phyloP scores from a whole-genome alignment of 345 rosid genomes.

The Salix exigua region DNA sequence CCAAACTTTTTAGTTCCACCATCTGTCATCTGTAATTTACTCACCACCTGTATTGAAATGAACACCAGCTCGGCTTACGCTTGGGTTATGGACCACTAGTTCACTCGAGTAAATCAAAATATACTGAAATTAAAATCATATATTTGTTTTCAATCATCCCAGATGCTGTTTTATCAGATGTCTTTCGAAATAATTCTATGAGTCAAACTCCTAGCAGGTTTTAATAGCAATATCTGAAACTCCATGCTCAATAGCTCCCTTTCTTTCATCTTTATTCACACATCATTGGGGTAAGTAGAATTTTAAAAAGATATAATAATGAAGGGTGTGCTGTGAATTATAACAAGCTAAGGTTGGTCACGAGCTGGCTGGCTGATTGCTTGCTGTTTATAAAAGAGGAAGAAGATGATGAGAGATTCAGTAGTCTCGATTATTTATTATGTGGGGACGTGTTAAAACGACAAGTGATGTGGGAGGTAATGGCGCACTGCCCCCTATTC shows the following conservation, averaged over 20 bases:
- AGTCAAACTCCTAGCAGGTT: no score
- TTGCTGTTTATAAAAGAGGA: not conserved
- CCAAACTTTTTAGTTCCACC: not conserved
- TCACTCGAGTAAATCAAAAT: no score
- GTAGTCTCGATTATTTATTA: not conserved
- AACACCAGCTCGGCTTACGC: no score
- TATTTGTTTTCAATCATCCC: no score
- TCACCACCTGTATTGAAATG: no score
- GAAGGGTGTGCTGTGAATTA: not conserved
- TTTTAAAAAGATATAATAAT: not conserved
- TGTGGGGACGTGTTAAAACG: not conserved
- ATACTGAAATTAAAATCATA: no score
- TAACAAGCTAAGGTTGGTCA: not conserved
- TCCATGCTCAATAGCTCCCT: not conserved
- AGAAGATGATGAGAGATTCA: not conserved
- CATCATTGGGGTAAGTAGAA: not conserved
- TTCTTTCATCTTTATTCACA: not conserved
- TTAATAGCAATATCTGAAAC: no score
- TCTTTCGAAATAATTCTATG: no score
- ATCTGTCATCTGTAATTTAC: not conserved
- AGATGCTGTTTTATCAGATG: no score
- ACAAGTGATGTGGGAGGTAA: not conserved
- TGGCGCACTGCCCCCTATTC: not conserved
- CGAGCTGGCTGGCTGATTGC: not conserved
- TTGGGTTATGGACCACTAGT: no score